phyloP scores from a whole-genome alignment of 2,329 filamentous ascomycete species.

The Colletotrichum cordylinicola region DNA sequence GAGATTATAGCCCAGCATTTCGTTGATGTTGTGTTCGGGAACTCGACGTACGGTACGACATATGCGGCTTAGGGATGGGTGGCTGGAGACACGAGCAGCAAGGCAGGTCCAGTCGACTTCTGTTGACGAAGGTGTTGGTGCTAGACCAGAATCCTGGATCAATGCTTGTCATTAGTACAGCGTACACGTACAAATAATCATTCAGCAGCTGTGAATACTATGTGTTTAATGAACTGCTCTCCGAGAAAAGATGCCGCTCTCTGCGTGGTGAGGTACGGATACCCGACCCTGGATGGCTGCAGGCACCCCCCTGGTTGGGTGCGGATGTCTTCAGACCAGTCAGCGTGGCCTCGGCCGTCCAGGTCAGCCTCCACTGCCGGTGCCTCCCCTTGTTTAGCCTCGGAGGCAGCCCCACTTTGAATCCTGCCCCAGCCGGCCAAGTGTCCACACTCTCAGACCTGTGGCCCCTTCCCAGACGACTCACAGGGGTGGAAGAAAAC shows the following conservation, averaged over 20 bases:
- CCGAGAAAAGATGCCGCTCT: neutral
- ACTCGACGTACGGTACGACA: constrained; percentile 44
- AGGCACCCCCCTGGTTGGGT: constrained; percentile 8
- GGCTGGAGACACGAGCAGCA: neutral
- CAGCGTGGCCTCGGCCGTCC: neutral
- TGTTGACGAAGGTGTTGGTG: neutral
- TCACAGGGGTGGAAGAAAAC: neutral
- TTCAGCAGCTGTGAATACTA: neutral
- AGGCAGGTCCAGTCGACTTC: neutral
- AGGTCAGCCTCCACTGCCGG: neutral
- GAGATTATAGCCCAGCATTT: constrained; percentile 47
- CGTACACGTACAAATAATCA: neutral
- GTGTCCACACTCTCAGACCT: constrained; percentile 5
- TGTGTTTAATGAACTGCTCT: neutral
- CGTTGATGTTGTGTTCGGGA: constrained; percentile 42
- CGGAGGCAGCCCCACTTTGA: neutral
- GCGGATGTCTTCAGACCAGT: neutral
- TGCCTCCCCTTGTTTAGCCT: constrained; percentile 7
- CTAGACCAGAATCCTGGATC: neutral
- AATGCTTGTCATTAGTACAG: no score
- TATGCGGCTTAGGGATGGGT: constrained; percentile 22
- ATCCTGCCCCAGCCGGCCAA: neutral
- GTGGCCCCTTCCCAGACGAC: neutral
- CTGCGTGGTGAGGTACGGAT: neutral
- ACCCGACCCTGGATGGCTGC: neutral